phyloP scores from a whole-genome alignment of 768 basidiomycete species.

The Mycena alexandri region DNA sequence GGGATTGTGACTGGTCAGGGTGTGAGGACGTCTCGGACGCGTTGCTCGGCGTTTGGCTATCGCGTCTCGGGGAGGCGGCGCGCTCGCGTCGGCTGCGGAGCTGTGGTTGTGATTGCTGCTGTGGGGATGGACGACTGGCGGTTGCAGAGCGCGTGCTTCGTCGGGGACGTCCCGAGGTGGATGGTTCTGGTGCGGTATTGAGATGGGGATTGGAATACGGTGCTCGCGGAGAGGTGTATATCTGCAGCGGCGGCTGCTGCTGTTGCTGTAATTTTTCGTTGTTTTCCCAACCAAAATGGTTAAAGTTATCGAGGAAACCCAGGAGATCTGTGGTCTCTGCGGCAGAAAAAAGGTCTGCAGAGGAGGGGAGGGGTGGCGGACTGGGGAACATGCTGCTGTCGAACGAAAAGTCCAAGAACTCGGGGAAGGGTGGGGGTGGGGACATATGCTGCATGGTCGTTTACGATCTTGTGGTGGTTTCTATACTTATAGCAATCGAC shows the following conservation, averaged over 20 bases:
- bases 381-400: slow-evolving; percentile 76
- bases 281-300: slow-evolving; percentile 63
- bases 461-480: background rate
- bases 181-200: slow-evolving; percentile 57
- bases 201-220: slow-evolving; percentile 65
- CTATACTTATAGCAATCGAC: background rate
- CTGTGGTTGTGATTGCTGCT: slow-evolving; percentile 37
- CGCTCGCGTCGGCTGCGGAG: background rate
- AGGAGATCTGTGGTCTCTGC: slow-evolving; percentile 84
- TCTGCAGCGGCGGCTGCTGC: slow-evolving; percentile 7
- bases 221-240: slow-evolving; percentile 42
- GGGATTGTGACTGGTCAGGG: slow-evolving; percentile 8
- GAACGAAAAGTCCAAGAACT: slow-evolving; percentile 80
- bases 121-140: slow-evolving; percentile 43
- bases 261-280: background rate
- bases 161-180: slow-evolving; percentile 52
- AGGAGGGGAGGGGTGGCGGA: slow-evolving; percentile 73
- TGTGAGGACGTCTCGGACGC: slow-evolving; percentile 35
- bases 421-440: slow-evolving; percentile 66
- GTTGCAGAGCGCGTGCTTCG: slow-evolving; percentile 44
- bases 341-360: slow-evolving; percentile 83
- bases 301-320: slow-evolving; percentile 87
- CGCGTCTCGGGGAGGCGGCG: slow-evolving; percentile 15
- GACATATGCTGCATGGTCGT: slow-evolving; percentile 39
- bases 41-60: slow-evolving; percentile 36